Conservation (phyloP, 2,329 filamentous ascomycete genomes). For the Tolypocladium capitatum region DNA sequence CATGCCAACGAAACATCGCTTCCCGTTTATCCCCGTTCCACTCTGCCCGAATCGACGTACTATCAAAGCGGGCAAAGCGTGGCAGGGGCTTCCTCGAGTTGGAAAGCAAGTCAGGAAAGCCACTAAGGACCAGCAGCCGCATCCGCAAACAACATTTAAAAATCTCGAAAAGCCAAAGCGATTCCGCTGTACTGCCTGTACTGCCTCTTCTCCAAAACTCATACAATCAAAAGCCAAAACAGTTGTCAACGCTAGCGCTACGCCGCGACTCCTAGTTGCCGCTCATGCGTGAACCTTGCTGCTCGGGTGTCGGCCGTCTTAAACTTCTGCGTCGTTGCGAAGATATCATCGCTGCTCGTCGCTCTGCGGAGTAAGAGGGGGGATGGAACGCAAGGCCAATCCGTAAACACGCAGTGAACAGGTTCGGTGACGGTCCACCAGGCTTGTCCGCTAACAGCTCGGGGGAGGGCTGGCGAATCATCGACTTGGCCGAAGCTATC, state of each 20-base stretch:
- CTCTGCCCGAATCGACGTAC: neutral
- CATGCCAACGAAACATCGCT: neutral
- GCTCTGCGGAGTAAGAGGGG: neutral
- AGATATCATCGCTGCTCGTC: neutral
- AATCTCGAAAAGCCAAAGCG: neutral
- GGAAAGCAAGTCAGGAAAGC: neutral
- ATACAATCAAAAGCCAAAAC: constrained; percentile 3
- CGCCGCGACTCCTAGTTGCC: neutral
- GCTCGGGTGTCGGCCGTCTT: neutral
- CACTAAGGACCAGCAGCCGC: no score
- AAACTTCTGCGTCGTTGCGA: neutral
- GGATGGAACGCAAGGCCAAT: neutral
- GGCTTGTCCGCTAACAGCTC: no score
- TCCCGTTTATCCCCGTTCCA: neutral
- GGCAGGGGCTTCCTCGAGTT: neutral
- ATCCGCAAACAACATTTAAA: neutral
- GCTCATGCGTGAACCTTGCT: neutral
- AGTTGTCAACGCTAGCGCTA: no score
- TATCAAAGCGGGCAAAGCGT: neutral
- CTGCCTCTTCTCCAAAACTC: constrained; percentile 4
- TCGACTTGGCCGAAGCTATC: neutral
- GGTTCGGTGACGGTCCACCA: neutral
- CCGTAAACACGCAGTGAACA: neutral
- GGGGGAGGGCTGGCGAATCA: neutral
- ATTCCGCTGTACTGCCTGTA: neutral